Evolutionary conservation across 371 early-diverging fungal species (phyloP), one percentile per base, ranked within the genome.

Genomic region (Haplosporangium sp.): DNA sequence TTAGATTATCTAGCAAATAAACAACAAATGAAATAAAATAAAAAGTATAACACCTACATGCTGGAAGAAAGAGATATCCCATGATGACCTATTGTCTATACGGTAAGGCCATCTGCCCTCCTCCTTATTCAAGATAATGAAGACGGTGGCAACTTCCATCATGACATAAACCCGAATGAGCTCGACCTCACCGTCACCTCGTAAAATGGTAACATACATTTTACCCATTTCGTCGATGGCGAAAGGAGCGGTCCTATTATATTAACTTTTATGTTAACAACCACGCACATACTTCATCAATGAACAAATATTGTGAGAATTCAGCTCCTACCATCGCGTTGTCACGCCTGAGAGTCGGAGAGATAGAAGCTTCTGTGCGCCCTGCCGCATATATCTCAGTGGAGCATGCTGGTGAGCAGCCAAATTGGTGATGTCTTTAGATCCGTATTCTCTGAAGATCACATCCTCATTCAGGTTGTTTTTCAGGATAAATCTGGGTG

Each of bases 401-500:
- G 96, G 92, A 4, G 85, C 83, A 17, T 93, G 87, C 56, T 90
- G 84, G 15, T 89, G 88, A 1, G 94, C 83, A 34, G 81, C 85
- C 19, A 95, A 69, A 7, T 83, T 57, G 6, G 85, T 84, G 40
- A 85, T 85, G 6, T 79, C 78, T n/a, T 85, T 85, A 2, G 93
- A 88, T 7, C 90, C 88, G 34, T 85, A 86, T 50, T 95, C 94
- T 8, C 96, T 90, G 74, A 93, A 94, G 65, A 92, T 87, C 10
- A 98, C 78, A 39, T 92, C 88, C 34, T 92, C 87, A 37, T 85
- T 83, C 65, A 91, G 76, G 60, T 91, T 90, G 83, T 98, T 99
- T 84, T 93, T 94, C 62, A 98, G 66, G 10, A 98, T 91, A 81
- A 94, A 99, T 3, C 99, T 88, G 6, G 99, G 96, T 0, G 96